Conservation (phyloP, 768 basidiomycete genomes). For the Boletus edulis region DNA sequence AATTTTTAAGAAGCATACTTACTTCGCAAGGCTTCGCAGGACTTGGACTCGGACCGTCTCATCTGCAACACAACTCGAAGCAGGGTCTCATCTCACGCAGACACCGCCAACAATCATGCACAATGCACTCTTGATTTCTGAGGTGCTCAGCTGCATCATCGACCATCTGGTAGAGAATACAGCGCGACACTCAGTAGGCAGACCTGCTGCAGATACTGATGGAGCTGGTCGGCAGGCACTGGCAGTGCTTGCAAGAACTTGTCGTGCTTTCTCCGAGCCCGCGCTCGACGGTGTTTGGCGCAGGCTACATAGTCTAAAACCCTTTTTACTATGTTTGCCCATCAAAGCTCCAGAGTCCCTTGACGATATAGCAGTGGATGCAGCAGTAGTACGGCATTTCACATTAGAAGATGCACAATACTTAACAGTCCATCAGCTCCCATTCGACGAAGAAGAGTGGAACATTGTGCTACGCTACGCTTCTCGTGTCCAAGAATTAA, state of each 20-base stretch:
- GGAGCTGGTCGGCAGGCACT: not conserved
- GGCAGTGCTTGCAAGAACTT: conserved; percentile 11
- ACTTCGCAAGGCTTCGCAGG: no score
- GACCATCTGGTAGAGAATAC: not conserved
- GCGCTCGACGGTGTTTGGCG: conserved; percentile 16
- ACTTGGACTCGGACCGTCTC: no score
- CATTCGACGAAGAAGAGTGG: conserved; percentile 4
- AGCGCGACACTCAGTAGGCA: not conserved
- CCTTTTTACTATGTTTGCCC: conserved; percentile 5
- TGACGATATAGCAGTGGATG: not conserved
- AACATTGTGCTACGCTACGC: conserved; percentile 3
- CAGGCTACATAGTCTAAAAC: conserved; percentile 6
- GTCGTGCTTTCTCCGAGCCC: conserved; percentile 10
- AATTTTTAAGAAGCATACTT: no score
- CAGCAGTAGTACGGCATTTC: not conserved
- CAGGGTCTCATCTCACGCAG: no score
- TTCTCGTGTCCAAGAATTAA: conserved; percentile 7
- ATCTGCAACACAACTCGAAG: no score
- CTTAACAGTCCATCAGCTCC: not conserved
- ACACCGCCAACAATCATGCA: not conserved
- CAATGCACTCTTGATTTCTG: not conserved
- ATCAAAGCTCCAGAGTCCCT: not conserved
- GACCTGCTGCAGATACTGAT: not conserved
- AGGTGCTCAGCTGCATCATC: conserved; percentile 1
- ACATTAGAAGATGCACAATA: not conserved